A percentile compares a stretch with the other conserved stretches of the same genome.
Evolutionary conservation across 805 yeast species (phyloP).

Genomic region (Sungouiella thailandica): DNA sequence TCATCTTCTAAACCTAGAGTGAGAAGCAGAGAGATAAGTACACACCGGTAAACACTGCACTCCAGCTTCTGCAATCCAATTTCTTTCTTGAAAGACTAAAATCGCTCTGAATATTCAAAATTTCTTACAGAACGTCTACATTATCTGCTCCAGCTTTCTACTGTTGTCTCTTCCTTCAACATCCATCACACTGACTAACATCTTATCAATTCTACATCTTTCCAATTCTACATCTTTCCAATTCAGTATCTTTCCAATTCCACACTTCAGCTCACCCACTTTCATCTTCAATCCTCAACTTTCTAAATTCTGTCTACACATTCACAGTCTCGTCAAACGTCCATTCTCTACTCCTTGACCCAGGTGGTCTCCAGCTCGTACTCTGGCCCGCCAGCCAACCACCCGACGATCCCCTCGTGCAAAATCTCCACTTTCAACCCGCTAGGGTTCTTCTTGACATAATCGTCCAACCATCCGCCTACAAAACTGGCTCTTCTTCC

Average conservation of each 20-base stretch:
- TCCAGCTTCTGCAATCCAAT: too few relatives aligned
- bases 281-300: background rate
- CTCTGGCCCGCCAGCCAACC: conserved; percentile 13
- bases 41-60: too few relatives aligned
- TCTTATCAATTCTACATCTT: too few relatives aligned
- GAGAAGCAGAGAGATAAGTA: too few relatives aligned
- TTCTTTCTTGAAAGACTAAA: too few relatives aligned
- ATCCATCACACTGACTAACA: too few relatives aligned
- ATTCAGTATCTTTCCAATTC: background rate
- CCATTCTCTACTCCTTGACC: background rate
- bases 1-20: too few relatives aligned
- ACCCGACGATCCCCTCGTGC: conserved; percentile 20
- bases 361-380: conserved; percentile 8
- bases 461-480: conserved; percentile 21
- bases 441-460: conserved; percentile 10
- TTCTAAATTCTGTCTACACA: too few relatives aligned
- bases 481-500: conserved; percentile 16
- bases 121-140: too few relatives aligned
- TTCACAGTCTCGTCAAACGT: background rate
- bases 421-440: conserved; percentile 16
- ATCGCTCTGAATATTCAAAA: too few relatives aligned
- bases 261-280: background rate
- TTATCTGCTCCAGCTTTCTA: too few relatives aligned
- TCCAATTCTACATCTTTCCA: background rate
- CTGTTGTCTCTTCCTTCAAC: too few relatives aligned